Evolutionary conservation across 805 yeast species (phyloP).

Genomic region (Dipodascopsis uninucleata): DNA sequence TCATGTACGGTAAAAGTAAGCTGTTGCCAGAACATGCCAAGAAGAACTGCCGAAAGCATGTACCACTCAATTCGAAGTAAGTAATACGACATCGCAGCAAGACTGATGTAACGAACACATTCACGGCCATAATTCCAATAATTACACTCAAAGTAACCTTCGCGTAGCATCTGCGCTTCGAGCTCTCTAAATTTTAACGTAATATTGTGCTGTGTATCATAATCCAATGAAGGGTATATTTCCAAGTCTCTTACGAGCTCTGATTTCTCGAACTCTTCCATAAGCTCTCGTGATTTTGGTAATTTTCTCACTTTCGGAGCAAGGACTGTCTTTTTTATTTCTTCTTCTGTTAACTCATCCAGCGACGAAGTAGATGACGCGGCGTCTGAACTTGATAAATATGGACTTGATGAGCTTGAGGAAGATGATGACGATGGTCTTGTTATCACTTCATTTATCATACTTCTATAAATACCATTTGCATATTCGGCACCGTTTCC

Average conservation of each 20-base stretch:
- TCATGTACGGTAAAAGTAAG: conserved; percentile 84
- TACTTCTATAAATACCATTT: neutral
- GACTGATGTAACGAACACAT: conserved; percentile 51
- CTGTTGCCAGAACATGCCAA: conserved; percentile 88
- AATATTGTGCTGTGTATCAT: conserved; percentile 57
- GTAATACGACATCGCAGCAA: conserved; percentile 50
- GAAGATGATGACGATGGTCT: no score
- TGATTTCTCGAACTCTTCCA: conserved; percentile 56
- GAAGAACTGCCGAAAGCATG: conserved; percentile 53
- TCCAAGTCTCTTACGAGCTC: conserved; percentile 55
- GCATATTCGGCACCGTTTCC: no score
- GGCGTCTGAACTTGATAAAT: conserved; percentile 4
- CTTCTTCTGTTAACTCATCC: neutral
- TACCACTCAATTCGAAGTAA: conserved; percentile 48
- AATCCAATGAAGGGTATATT: conserved; percentile 61
- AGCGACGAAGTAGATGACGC: neutral
- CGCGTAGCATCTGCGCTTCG: conserved; percentile 51
- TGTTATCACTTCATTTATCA: neutral
- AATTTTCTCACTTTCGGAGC: conserved; percentile 23
- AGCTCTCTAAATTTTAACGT: conserved; percentile 57
- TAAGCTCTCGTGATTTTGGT: conserved; percentile 35
- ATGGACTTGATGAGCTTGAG: no score
- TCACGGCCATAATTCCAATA: conserved; percentile 74
- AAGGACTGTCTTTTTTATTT: conserved; percentile 13
- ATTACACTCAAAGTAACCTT: conserved; percentile 67